phyloP scores from a whole-genome alignment of 805 yeast genomes.

The Candida vartiovaarae region DNA sequence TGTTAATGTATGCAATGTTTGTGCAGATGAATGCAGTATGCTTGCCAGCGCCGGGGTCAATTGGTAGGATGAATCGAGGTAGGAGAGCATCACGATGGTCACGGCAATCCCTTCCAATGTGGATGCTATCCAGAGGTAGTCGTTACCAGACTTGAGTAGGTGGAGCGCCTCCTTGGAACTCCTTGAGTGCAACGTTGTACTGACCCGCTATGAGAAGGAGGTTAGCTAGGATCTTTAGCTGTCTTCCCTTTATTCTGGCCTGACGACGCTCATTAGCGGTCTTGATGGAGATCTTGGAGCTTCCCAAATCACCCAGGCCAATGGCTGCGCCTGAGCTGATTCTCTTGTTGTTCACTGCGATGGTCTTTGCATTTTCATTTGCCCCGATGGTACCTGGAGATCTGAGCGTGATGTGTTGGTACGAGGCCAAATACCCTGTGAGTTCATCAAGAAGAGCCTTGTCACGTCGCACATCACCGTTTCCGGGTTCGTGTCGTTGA shows the following conservation, averaged over 20 bases:
- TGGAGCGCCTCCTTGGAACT: slow-evolving; percentile 70
- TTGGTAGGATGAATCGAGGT: slow-evolving; percentile 45
- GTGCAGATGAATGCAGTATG: slow-evolving; percentile 25
- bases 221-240: slow-evolving; percentile 67
- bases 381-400: slow-evolving; percentile 68
- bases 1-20: slow-evolving; percentile 1
- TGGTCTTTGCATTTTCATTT: slow-evolving; percentile 33
- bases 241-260: slow-evolving; percentile 60
- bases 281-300: slow-evolving; percentile 27
- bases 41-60: slow-evolving; percentile 26
- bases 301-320: slow-evolving; percentile 26
- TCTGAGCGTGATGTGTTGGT: slow-evolving; percentile 70
- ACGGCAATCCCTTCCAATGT: slow-evolving; percentile 79
- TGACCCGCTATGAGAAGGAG: slow-evolving; percentile 78
- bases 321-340: slow-evolving; percentile 24
- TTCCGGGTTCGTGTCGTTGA: slow-evolving; percentile 32
- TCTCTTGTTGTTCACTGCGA: slow-evolving; percentile 35
- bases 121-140: slow-evolving; percentile 82
- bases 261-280: slow-evolving; percentile 29
- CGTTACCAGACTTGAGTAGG: slow-evolving; percentile 54
- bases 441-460: slow-evolving; percentile 50
- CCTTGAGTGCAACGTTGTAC: slow-evolving; percentile 58
- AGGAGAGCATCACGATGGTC: slow-evolving; percentile 53
- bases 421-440: slow-evolving; percentile 64
- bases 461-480: slow-evolving; percentile 71